phyloP scores from a whole-genome alignment of 2,329 filamentous ascomycete species.

The Phaeosphaeria sp. region DNA sequence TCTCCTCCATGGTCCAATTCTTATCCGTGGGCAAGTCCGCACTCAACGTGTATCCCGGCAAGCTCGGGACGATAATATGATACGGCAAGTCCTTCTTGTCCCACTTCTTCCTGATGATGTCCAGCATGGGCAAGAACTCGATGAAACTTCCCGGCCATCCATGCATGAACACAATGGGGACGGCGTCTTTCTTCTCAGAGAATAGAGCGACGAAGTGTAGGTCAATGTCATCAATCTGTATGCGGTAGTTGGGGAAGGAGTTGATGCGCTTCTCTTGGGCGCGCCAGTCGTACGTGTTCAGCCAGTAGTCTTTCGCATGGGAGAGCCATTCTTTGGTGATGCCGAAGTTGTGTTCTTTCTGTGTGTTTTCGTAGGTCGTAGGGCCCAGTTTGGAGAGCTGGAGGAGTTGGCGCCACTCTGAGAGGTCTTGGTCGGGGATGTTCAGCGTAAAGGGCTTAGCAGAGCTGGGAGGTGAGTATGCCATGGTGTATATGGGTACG shows the following conservation, averaged over 20 bases:
- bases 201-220: constrained; percentile 65
- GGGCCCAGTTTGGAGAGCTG: constrained; percentile 43
- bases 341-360: constrained; percentile 33
- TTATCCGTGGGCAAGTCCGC: constrained; percentile 54
- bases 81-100: constrained; percentile 60
- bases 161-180: constrained; percentile 62
- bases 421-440: constrained; percentile 40
- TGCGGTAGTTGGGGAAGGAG: constrained; percentile 60
- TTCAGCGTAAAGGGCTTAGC: constrained; percentile 43
- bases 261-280: constrained; percentile 55
- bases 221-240: constrained; percentile 52
- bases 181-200: constrained; percentile 59
- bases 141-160: constrained; percentile 65
- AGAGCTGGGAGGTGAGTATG: constrained; percentile 39
- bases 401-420: constrained; percentile 47
- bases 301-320: constrained; percentile 47
- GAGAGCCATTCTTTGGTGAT: constrained; percentile 45
- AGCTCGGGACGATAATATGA: constrained; percentile 64
- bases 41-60: constrained; percentile 64
- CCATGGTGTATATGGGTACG: constrained; percentile 22
- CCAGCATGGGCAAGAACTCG: constrained; percentile 64
- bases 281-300: constrained; percentile 48
- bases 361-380: constrained; percentile 31
- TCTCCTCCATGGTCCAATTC: constrained; percentile 52
- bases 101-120: constrained; percentile 57